These are phyloP conservation scores for Didymella segeticola DNA, from an alignment of 2,329 filamentous ascomycete genomes.

Conservation along the genomic window DNA sequence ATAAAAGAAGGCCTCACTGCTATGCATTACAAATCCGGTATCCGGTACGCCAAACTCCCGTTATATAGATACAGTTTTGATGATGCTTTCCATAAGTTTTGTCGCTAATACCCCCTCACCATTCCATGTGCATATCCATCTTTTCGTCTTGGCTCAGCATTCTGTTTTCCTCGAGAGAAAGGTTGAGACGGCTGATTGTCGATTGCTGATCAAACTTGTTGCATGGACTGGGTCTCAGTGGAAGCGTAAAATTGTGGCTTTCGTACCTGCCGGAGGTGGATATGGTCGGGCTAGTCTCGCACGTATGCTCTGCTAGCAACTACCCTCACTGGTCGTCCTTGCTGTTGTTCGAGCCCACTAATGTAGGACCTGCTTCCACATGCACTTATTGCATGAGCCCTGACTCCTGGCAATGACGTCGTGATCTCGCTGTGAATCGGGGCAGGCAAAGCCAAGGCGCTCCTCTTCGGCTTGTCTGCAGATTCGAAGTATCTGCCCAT, in stretches of 20 bases:
- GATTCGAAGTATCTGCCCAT: constrained; percentile 37
- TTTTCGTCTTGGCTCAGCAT: neutral
- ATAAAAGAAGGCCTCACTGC: neutral
- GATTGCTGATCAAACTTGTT: neutral
- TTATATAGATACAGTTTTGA: constrained; percentile 5
- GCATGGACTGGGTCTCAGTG: neutral
- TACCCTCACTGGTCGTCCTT: constrained; percentile 8
- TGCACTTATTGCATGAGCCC: constrained; percentile 40
- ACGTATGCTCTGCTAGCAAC: neutral
- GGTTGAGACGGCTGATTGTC: neutral
- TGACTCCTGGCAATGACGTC: constrained; percentile 41
- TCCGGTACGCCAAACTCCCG: neutral
- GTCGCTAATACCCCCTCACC: neutral
- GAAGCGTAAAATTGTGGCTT: neutral
- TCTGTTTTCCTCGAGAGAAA: neutral
- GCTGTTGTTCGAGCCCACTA: neutral
- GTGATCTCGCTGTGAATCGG: constrained; percentile 37
- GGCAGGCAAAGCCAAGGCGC: constrained; percentile 36
- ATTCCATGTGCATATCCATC: neutral
- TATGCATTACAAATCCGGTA: neutral
- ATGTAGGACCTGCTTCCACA: constrained; percentile 34
- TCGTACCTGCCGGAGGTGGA: neutral
- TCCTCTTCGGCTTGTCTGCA: constrained; percentile 37
- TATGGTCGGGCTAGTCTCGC: neutral
- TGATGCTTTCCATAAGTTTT: neutral